Conservation (phyloP, 1,284 basidiomycete genomes). For the Ganoderma meredithae region DNA sequence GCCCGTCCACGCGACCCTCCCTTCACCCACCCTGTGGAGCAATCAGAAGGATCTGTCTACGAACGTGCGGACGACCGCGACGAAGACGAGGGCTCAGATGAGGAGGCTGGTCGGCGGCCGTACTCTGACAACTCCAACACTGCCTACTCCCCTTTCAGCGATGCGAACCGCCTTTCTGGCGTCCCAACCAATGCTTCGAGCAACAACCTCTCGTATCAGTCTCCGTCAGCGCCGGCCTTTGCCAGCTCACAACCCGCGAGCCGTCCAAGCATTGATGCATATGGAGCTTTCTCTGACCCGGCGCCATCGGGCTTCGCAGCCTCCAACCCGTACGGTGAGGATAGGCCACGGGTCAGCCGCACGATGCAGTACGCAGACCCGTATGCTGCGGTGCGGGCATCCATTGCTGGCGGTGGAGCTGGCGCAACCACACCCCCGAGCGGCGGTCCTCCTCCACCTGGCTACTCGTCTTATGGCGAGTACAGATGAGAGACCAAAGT, state of each 20-base stretch:
- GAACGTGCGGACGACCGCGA: slow-evolving; percentile 36
- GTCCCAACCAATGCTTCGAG: slow-evolving; percentile 39
- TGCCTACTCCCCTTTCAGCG: slow-evolving; percentile 58
- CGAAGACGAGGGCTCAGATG: slow-evolving; percentile 48
- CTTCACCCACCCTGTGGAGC: slow-evolving; percentile 64
- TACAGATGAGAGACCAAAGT: slow-evolving; percentile 29
- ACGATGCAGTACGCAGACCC: slow-evolving; percentile 91
- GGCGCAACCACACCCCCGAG: slow-evolving; percentile 27
- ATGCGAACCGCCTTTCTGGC: slow-evolving; percentile 50
- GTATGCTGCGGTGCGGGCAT: slow-evolving; percentile 77
- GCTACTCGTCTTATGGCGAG: slow-evolving; percentile 35
- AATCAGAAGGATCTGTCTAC: slow-evolving; percentile 54
- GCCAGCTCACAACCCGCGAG: slow-evolving; percentile 34
- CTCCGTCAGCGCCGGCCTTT: slow-evolving; percentile 44
- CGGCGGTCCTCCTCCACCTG: slow-evolving; percentile 32
- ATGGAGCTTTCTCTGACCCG: slow-evolving; percentile 88
- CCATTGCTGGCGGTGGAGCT: slow-evolving; percentile 30
- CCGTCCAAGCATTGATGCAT: slow-evolving; percentile 82
- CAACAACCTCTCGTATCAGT: slow-evolving; percentile 33
- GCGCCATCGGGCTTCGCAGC: slow-evolving; percentile 55
- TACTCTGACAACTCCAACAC: slow-evolving; percentile 32
- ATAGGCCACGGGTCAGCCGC: slow-evolving; percentile 68
- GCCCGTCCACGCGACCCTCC: slow-evolving; percentile 71
- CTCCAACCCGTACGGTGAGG: slow-evolving; percentile 45
- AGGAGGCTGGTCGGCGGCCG: slow-evolving; percentile 35